Percentiles rank a stretch among this genome's conserved stretches.
These are phyloP conservation scores for Trichoderma pleuroti DNA, from an alignment of 2,329 filamentous ascomycete species.

Conservation along the genomic window DNA sequence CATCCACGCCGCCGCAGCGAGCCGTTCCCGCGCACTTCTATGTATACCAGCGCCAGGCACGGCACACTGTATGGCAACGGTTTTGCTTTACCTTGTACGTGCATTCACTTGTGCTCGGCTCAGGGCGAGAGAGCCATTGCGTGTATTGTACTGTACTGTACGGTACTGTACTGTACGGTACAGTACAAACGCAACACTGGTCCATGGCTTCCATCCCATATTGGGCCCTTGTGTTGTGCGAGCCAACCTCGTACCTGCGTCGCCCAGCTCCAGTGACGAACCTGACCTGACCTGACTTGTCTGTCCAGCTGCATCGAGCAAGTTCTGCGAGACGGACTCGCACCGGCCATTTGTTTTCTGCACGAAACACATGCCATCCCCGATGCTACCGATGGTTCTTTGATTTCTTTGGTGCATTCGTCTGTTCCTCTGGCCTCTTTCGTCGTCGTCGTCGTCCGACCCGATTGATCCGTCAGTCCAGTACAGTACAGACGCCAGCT, in stretches of 20 bases:
- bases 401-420: not conserved
- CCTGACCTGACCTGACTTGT: no score
- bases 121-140: not conserved
- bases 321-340: conserved; percentile 1
- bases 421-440: not conserved
- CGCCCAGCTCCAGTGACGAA: not conserved
- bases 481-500: not conserved
- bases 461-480: not conserved
- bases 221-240: not conserved
- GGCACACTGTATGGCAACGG: conserved; percentile 15
- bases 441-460: not conserved
- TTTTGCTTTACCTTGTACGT: not conserved
- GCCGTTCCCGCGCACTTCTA: conserved; percentile 18
- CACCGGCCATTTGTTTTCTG: not conserved
- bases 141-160: not conserved
- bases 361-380: not conserved
- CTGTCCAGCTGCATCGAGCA: not conserved
- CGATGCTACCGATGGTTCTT: not conserved
- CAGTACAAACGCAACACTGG: no score
- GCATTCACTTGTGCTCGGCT: not conserved
- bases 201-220: conserved; percentile 6
- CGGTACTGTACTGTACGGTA: no score
- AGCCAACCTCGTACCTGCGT: conserved; percentile 14
- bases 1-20: conserved; percentile 18
- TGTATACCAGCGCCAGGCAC: conserved; percentile 17